A percentile compares a stretch with the other conserved stretches of the same genome.
These are phyloP conservation scores for Pelargonium nanum DNA, from an alignment of 345 rosid species.

Conservation along the genomic window DNA sequence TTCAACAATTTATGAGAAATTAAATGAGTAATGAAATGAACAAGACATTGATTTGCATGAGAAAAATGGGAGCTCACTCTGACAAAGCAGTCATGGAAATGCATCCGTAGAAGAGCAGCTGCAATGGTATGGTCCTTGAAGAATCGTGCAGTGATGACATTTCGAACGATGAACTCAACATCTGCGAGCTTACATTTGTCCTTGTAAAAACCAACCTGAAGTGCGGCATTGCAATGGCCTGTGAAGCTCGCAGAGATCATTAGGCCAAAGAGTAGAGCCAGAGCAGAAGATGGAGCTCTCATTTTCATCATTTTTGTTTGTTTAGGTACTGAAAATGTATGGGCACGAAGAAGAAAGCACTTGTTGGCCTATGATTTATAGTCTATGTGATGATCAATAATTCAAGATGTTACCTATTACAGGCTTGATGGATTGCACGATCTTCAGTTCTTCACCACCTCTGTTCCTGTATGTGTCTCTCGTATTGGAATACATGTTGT, in stretches of 20 bases:
- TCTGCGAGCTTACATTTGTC: constrained; percentile 13
- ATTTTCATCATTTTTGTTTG: constrained; percentile 11
- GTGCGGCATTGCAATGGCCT: constrained; percentile 25
- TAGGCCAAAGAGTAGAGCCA: constrained; percentile 16
- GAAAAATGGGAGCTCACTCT: constrained; percentile 18
- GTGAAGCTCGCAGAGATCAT: constrained; percentile 23
- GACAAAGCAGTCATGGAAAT: constrained; percentile 45
- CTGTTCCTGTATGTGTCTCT: background rate
- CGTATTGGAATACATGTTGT: background rate
- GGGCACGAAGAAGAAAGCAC: background rate
- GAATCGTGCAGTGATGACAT: constrained; percentile 6
- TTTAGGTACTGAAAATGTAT: background rate
- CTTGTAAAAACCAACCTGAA: constrained; percentile 23
- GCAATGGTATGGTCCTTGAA: constrained; percentile 13
- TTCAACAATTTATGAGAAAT: background rate
- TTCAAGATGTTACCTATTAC: too few species aligned
- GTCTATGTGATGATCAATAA: background rate
- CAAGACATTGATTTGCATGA: background rate
- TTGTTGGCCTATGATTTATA: constrained; percentile 5
- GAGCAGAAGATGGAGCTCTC: constrained; percentile 6
- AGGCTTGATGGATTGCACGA: background rate
- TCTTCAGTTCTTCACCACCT: too few species aligned
- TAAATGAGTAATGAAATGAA: too few species aligned
- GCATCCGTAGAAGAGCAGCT: constrained; percentile 39
- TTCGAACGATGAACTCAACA: constrained; percentile 29